Conservation (phyloP, 495 filamentous ascomycete genomes). For the Penicillium daleae region DNA sequence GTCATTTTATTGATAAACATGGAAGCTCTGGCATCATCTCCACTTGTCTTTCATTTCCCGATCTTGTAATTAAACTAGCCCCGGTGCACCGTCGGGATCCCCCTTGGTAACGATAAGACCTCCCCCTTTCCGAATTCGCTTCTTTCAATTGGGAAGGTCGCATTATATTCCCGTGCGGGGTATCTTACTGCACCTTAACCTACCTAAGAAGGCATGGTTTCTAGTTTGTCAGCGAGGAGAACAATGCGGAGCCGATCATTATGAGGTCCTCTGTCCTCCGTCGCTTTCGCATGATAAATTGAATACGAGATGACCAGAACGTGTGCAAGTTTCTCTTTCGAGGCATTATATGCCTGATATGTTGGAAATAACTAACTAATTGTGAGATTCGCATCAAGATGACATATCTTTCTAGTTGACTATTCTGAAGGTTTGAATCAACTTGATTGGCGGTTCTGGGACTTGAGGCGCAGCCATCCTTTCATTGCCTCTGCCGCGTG, state of each 20-base stretch:
- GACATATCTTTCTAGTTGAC: not conserved
- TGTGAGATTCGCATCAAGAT: not conserved
- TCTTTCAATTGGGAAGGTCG: conserved; percentile 9
- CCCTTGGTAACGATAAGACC: conserved; percentile 3
- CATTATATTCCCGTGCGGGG: not conserved
- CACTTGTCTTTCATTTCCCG: not conserved
- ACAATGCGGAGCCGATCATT: not conserved
- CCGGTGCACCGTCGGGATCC: not conserved
- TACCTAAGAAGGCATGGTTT: not conserved
- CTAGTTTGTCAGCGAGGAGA: not conserved
- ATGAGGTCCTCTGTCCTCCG: not conserved
- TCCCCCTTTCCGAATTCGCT: not conserved
- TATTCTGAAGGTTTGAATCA: not conserved
- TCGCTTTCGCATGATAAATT: not conserved
- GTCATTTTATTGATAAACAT: conserved; percentile 3
- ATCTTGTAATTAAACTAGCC: not conserved
- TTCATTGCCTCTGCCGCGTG: not conserved
- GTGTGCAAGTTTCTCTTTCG: not conserved
- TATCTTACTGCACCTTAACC: not conserved
- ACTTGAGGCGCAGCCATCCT: not conserved
- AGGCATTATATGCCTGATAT: not conserved
- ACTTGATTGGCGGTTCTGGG: not conserved
- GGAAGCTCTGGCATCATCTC: not conserved
- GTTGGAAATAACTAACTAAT: too few species aligned
- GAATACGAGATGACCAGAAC: not conserved